Evolutionary conservation across 495 filamentous ascomycete species (phyloP), one percentile per base, ranked within the genome.

Genomic region (Cryomyces minteri): DNA sequence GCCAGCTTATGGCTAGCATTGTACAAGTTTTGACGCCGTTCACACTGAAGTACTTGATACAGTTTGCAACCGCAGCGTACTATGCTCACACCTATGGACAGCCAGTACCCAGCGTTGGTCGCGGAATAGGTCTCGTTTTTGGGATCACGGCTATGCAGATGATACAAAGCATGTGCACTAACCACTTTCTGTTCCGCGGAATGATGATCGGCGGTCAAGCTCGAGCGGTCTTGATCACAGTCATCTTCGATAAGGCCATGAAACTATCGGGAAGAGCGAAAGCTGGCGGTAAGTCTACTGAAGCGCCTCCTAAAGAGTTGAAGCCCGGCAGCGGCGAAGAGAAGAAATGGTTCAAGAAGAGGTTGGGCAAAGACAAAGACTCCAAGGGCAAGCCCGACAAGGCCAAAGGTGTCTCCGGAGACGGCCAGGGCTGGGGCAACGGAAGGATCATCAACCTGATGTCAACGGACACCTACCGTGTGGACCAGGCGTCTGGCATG

Each of bases 361-460:
- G 55, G 44, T 58, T 69, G 25, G 57, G 54, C 32, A 67, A 62
- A 40, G 47, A 54, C 44, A 57, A 56, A 48, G 57, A 59, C 8
- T 54, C 48, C 25, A 65, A 67, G 47, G 62, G 47, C 37, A 58
- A 52, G 29, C 50, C 61, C 44, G 61, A 62, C 49, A 59, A 52
- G 9, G 61, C 39, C 40, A 51, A 66, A 53, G 67, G 64, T 5
- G 63, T 81, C 10, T 57, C 69, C 6, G 76, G 74, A 11, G 79
- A 86, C 51, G 81, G 80, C 28, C 69, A 70, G 5, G 87, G 86
- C 14, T 96, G 88, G 88, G 75, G 76, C 39, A 96, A 95, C 55
- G 88, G 88, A 14, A 73, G 82, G 45, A 80, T 96, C 31, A 73
- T 88, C 49, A 92, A 88, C 45, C 57, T 96, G 53, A 95, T 96